These are phyloP conservation scores for Fagus crenata DNA, from an alignment of 306 rosid species.

Conservation along the genomic window DNA sequence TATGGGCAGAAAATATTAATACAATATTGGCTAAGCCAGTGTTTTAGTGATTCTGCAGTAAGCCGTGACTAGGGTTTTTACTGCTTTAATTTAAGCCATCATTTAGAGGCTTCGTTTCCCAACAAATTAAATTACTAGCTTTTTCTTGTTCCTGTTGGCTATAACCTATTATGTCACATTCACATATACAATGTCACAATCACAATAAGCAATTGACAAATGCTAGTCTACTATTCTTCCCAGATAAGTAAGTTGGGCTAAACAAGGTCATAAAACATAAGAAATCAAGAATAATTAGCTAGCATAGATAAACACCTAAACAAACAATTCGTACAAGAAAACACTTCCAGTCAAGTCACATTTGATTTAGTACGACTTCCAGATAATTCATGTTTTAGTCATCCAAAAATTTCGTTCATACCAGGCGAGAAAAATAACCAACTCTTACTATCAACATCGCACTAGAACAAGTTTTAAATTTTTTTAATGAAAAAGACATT, in stretches of 20 bases:
- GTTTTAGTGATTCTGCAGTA: background rate
- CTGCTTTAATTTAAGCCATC: background rate
- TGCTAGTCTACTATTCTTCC: background rate
- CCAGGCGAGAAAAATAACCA: no score
- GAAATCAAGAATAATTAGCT: no score
- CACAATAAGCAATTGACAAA: background rate
- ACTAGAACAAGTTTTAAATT: no score
- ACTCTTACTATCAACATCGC: no score
- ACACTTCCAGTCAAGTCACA: no score
- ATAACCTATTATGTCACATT: background rate
- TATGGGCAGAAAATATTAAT: background rate
- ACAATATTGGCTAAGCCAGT: background rate
- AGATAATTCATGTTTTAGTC: no score
- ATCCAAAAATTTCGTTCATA: no score
- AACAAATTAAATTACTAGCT: background rate
- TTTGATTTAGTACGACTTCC: no score
- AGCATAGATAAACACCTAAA: no score
- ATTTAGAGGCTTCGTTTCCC: background rate
- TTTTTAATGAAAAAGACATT: no score
- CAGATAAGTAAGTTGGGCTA: background rate
- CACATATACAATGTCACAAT: background rate
- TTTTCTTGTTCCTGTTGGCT: background rate
- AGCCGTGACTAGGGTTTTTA: background rate
- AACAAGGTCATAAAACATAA: no score
- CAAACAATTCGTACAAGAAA: no score